A percentile compares a stretch with the other conserved stretches of the same genome.
Conservation (phyloP, 345 rosid species). For the Physaria fendleri region DNA sequence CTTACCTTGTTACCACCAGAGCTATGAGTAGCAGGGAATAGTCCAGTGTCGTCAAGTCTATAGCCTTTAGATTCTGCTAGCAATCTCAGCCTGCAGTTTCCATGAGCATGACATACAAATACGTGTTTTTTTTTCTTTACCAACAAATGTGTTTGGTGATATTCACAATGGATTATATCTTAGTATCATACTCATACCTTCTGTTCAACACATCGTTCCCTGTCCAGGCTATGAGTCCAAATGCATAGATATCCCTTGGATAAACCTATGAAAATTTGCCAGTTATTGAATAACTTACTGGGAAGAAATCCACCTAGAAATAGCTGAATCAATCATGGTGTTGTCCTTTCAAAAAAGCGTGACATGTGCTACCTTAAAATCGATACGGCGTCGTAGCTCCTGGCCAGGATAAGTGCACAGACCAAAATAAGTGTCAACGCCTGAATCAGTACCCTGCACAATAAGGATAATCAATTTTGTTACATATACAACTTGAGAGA, state of each 20-base stretch:
- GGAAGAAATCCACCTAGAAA: neutral
- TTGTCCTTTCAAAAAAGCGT: neutral
- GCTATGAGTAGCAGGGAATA: conserved; percentile 78
- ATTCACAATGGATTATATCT: neutral
- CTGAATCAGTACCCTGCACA: conserved; percentile 74
- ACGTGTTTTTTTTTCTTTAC: neutral
- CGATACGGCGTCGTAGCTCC: conserved; percentile 76
- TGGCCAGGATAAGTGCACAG: conserved; percentile 84
- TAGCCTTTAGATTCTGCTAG: conserved; percentile 86
- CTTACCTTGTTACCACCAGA: conserved; percentile 72
- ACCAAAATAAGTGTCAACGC: conserved; percentile 90
- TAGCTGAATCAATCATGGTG: neutral
- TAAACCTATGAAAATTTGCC: conserved; percentile 46
- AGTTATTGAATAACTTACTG: neutral
- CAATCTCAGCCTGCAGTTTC: conserved; percentile 67
- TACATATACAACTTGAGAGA: neutral
- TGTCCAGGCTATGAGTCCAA: conserved; percentile 93
- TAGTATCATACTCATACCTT: conserved; percentile 45
- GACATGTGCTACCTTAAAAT: conserved; percentile 58
- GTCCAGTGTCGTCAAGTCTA: conserved; percentile 83
- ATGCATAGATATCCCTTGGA: conserved; percentile 83
- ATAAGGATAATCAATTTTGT: neutral
- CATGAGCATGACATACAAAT: neutral
- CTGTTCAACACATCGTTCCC: conserved; percentile 91
- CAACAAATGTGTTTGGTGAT: neutral